Evolutionary conservation across 2,329 filamentous ascomycete species (phyloP).

Genomic region (Botrytis pseudocinerea): DNA sequence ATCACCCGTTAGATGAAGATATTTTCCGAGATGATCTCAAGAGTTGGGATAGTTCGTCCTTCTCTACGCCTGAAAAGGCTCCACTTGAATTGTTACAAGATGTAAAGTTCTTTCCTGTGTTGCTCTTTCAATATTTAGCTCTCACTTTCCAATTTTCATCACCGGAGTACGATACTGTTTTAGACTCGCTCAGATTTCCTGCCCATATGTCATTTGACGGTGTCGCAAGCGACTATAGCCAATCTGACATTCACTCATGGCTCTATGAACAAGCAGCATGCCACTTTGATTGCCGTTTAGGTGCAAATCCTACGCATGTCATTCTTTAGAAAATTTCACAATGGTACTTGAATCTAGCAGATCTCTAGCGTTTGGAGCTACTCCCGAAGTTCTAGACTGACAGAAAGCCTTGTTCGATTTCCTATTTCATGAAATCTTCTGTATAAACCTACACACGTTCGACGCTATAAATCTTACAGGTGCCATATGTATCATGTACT

Average conservation of each 20-base stretch:
- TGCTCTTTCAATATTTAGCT: constrained; percentile 61
- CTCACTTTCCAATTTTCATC: constrained; percentile 55
- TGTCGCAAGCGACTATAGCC: constrained; percentile 61
- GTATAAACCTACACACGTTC: constrained; percentile 63
- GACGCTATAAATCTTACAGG: constrained; percentile 63
- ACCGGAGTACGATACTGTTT: constrained; percentile 48
- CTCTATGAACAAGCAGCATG: constrained; percentile 56
- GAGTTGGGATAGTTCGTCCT: constrained; percentile 56
- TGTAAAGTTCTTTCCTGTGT: constrained; percentile 56
- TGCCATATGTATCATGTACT: constrained; percentile 61
- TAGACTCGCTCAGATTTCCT: constrained; percentile 58
- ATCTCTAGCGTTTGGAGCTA: constrained; percentile 55
- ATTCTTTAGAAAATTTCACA: constrained; percentile 58
- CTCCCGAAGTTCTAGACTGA: constrained; percentile 55
- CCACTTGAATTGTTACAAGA: constrained; percentile 52
- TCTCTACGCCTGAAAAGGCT: constrained; percentile 48
- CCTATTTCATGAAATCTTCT: constrained; percentile 52
- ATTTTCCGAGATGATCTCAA: constrained; percentile 53
- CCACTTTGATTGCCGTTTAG: constrained; percentile 56
- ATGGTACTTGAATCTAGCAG: constrained; percentile 58
- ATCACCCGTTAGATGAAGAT: constrained; percentile 55
- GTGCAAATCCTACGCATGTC: constrained; percentile 56
- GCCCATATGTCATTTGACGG: constrained; percentile 61
- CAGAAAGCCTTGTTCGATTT: constrained; percentile 53
- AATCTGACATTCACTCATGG: constrained; percentile 54